Base-by-base conservation (phyloP, 2,329 filamentous ascomycete genomes). In the Tolypocladium inflatum region DNA sequence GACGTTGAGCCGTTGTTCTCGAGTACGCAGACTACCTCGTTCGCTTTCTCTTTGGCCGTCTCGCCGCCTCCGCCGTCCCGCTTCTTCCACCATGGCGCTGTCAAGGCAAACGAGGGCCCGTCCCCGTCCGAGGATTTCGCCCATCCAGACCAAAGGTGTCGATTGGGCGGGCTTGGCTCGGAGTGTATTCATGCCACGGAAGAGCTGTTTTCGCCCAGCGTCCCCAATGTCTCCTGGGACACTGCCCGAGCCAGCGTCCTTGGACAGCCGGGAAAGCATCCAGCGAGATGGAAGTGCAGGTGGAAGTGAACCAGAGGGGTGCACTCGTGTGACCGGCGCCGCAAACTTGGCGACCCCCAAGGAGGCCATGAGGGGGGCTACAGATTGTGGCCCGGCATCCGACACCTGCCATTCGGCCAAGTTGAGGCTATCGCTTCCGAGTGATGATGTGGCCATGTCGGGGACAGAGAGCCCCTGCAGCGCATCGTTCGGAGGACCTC, bases 71-170 rank as follows among this genome's bases (percentile, higher is more conserved):
- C 10, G 26, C 30, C 23, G 21, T 42, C 26, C 8, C 21, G 13
- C 30, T 19, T 38, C 15, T 26, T n/a, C 4, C 23, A 50, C 30
- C 52, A 57, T 57, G 56, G 37, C 33, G 19, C 19, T 17, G 15
- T 33, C 42, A n/a, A 55, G 52, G 35, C 56, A n/a, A 35, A 39
- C 21, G 26, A 54, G 23, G 42, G 6, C 52, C 35, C 52, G 42
- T 21, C 35, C 51, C 15, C 41, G 41, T 21, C 56, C 56, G 21
- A 56, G 56, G 45, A 43, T 55, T 61, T 56, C 57, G 58, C 39
- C 58, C 60, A 65, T 64, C 41, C 48, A 41, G 15, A 58, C 42
- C 21, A 41, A 30, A 39, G 56, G n/a, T n/a, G 15, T 52, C 26
- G 21, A 15, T 11, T 19, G 50, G 11, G 37, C 37, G 6, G 13